Evolutionary conservation across 108 stramenopile genomes (phyloP), one percentile per base, ranked within the genome.

Genomic region (Cyclotella choctawhatcheeana): DNA sequence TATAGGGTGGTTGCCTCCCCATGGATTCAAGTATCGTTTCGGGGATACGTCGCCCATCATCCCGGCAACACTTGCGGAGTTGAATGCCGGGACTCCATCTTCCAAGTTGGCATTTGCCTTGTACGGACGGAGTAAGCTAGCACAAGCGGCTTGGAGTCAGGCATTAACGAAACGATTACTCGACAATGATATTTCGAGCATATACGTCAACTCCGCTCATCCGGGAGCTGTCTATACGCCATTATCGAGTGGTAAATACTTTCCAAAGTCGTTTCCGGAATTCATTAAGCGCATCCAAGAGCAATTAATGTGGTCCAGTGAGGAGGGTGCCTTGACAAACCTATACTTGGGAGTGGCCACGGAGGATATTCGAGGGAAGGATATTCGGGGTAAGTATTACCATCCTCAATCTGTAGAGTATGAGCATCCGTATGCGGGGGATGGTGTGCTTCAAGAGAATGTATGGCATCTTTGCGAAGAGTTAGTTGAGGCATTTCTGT

Each of bases 81-180:
- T 87, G 17, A 80, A 86, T 65, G 75, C 64, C 4, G 54, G 55
- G 31, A 54, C 33, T 4, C 21, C 63, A 48, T 45, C 72, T 53
- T 16, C 26, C 13, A n/a, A 37, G 26, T 26, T 43, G 3, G 25
- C 27, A 33, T 71, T 67, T 45, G 25, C 47, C 10, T 62, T 61
- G 16, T 88, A 88, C 44, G 79, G 75, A 17, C 79, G 82, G 34
- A 73, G 82, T 37, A 88, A 88, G 48, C 69, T 88, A 45, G 86
- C 84, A 21, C 86, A 88, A 58, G 54, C 81, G 2, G 51, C 70
- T 17, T 88, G 82, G 82, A 48, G 74, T 1, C 58, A 85, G 66
- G 82, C 69, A 56, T 52, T 85, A 43, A 85, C 86, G 21, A 52
- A 56, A 13, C 56, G 60, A 44, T 35, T 88, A 18, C 67, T 53